Conservation (phyloP, 108 stramenopile genomes). For the Aurantiochytrium sp. region DNA sequence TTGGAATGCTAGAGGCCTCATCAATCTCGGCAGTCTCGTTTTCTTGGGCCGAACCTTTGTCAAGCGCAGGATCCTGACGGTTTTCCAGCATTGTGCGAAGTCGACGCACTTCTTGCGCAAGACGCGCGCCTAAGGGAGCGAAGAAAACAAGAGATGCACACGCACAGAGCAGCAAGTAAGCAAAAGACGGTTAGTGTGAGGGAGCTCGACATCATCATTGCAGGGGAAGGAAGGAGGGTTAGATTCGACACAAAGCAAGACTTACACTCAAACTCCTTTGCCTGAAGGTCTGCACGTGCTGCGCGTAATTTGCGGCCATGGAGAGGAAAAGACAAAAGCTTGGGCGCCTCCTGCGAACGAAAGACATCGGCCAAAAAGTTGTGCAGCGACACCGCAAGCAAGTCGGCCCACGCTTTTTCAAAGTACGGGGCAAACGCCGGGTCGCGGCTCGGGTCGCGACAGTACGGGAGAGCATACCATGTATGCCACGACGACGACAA, state of each 20-base stretch:
- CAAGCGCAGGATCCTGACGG: not conserved
- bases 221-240: not conserved
- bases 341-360: not conserved
- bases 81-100: not conserved
- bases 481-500: not conserved
- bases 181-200: not conserved
- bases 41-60: not conserved
- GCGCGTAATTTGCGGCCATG: not conserved
- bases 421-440: not conserved
- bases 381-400: not conserved
- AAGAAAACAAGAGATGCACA: not conserved
- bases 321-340: not conserved
- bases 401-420: not conserved
- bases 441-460: not conserved
- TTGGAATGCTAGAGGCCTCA: too few species aligned
- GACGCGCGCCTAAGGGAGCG: not conserved
- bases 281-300: not conserved
- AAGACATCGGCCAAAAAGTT: not conserved
- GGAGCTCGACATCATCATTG: not conserved
- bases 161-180: not conserved
- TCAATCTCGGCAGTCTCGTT: not conserved
- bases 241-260: not conserved
- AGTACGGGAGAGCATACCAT: not conserved
- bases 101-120: not conserved
- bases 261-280: not conserved